phyloP scores from a whole-genome alignment of 2,329 filamentous ascomycete genomes.

The Tolypocladium tropicale region DNA sequence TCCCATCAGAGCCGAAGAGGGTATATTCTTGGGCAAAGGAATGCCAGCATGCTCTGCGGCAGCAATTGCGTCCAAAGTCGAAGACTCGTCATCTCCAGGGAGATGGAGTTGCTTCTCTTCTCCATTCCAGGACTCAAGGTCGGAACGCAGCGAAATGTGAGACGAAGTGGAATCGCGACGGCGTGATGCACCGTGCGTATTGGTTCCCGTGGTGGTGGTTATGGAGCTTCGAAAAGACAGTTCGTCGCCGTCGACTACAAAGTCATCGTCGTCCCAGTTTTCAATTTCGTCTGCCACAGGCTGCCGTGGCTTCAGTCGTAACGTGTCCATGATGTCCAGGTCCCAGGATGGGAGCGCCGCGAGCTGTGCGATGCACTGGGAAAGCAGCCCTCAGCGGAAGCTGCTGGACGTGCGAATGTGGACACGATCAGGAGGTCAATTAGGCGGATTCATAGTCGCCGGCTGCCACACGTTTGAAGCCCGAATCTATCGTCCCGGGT shows the following conservation, averaged over 20 bases:
- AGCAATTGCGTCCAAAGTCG: conserved; percentile 75
- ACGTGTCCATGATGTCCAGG: conserved; percentile 37
- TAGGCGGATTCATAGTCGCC: conserved; percentile 12
- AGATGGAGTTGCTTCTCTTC: conserved; percentile 84
- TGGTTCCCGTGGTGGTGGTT: conserved; percentile 19
- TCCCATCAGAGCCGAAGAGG: conserved; percentile 78
- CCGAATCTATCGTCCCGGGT: neutral
- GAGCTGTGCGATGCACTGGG: neutral
- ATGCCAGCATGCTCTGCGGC: conserved; percentile 85
- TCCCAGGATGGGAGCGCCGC: conserved; percentile 5
- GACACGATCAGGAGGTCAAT: conserved; percentile 6
- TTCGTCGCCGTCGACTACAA: conserved; percentile 59
- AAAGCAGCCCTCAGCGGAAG: neutral
- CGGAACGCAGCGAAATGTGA: conserved; percentile 70
- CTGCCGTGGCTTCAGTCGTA: conserved; percentile 41
- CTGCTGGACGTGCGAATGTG: neutral
- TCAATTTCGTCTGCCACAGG: conserved; percentile 55
- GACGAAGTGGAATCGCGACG: conserved; percentile 73
- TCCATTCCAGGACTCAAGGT: conserved; percentile 63
- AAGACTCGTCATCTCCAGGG: conserved; percentile 73
- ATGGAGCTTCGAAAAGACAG: conserved; percentile 44
- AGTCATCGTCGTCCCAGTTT: conserved; percentile 71
- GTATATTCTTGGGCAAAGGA: conserved; percentile 77
- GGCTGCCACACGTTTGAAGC: neutral
- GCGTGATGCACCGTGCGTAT: conserved; percentile 22